Evolutionary conservation across 352 stramenopile genomes (phyloP), one percentile per base, ranked within the genome.

Genomic region (Phytophthora brassicae): DNA sequence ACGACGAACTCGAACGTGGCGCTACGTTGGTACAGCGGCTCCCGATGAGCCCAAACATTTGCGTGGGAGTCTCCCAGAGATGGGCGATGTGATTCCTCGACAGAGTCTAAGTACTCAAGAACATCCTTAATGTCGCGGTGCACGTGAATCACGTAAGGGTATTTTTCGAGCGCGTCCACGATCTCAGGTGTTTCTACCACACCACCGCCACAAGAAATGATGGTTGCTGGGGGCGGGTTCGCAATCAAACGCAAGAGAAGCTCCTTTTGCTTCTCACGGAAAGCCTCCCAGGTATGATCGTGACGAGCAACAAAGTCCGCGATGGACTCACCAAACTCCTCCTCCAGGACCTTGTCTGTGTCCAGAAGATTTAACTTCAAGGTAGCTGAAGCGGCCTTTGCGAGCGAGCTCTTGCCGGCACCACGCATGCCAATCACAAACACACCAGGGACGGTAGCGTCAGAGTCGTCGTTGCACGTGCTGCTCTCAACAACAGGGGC

Each of bases 361-460:
- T 96, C 88, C 17, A 96, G 59, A 19, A 90, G 64, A 47, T 73
- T 56, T 53, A 93, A 57, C 28, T 73, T 76, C 13, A 96, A 68
- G 11, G 66, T 54, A 9, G 39, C 16, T 0, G 84, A 75, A 0
- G 80, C 84, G 0, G 73, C 62, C n/a, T 77, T 74, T 2, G 76
- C 88, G 33, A 96, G 58, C 12, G 86, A 94, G 19, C 80, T 87
- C 70, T 96, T 96, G 41, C 88, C 88, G 20, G 82, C 86, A 33
- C 88, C 88, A 35, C 88, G 88, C 86, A 96, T 95, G 46, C 88
- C 88, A 36, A 96, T 79, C 12, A 96, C n/a, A 58, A 95, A 92
- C 22, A 95, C 56, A 14, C 74, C 79, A 23, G 85, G 82, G 0
- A 68, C 52, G 7, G 14, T 45, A 2, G 31, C 56, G 28, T 57